These are phyloP conservation scores for Nicotiana knightiana DNA, from an alignment of 257 asterid species.

Conservation along the genomic window DNA sequence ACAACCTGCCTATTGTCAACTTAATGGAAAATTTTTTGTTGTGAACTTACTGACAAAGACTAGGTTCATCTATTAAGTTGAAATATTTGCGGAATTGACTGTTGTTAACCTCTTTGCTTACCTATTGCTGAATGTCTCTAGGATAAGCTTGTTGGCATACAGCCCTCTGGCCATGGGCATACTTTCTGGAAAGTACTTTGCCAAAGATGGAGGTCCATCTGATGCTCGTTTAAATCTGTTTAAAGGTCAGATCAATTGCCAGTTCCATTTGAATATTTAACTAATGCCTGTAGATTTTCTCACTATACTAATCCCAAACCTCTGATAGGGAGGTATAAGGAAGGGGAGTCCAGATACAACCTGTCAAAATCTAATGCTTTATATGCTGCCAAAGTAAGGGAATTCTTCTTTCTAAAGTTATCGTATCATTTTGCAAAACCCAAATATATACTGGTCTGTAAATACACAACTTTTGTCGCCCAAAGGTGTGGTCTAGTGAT, in stretches of 20 bases:
- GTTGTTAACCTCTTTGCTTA: neutral
- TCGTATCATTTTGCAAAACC: neutral
- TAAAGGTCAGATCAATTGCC: constrained; percentile 45
- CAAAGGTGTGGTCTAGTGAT: too few species aligned
- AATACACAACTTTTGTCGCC: neutral
- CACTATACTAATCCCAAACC: neutral
- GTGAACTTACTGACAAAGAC: neutral
- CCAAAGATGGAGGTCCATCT: constrained; percentile 53
- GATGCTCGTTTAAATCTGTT: constrained; percentile 59
- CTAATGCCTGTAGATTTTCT: neutral
- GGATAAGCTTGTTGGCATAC: constrained; percentile 63
- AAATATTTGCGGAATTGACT: neutral
- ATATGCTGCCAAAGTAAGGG: constrained; percentile 60
- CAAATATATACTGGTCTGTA: neutral
- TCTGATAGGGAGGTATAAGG: constrained; percentile 62
- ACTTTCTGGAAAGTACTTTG: constrained; percentile 80
- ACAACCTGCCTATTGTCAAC: constrained; percentile 1
- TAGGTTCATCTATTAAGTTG: neutral
- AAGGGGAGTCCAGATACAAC: constrained; percentile 90
- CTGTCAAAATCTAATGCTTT: constrained; percentile 38
- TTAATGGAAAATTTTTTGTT: neutral
- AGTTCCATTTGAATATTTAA: neutral
- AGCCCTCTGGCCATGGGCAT: constrained; percentile 97
- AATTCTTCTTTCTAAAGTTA: neutral
- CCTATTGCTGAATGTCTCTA: neutral